phyloP scores from a whole-genome alignment of 805 yeast genomes.

The Ascoidea asiatica region DNA sequence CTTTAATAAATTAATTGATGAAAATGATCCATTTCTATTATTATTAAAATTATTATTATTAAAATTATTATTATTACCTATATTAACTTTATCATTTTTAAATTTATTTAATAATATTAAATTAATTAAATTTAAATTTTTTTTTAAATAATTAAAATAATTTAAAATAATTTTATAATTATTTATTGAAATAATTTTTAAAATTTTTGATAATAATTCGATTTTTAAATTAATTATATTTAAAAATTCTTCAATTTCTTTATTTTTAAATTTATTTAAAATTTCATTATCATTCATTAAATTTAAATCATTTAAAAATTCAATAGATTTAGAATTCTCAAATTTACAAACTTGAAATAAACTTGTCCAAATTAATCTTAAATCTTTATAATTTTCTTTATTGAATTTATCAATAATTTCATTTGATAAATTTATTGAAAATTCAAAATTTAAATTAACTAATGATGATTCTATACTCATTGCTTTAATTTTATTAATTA shows the following conservation, averaged over 20 bases:
- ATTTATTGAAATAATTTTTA: neutral
- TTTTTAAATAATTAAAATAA: too few species aligned
- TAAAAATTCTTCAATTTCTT: neutral
- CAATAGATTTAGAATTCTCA: conserved; percentile 1
- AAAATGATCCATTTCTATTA: neutral
- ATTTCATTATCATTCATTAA: neutral
- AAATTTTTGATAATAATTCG: neutral
- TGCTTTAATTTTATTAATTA: conserved; percentile 21
- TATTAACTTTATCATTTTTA: too few species aligned
- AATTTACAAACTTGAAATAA: conserved; percentile 32
- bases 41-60: too few species aligned
- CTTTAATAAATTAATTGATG: neutral
- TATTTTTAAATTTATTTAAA: too few species aligned
- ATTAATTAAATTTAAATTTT: too few species aligned
- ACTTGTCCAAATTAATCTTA: conserved; percentile 24
- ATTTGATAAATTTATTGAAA: conserved; percentile 23
- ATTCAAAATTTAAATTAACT: conserved; percentile 27
- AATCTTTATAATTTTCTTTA: conserved; percentile 4
- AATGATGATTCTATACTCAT: conserved; percentile 31
- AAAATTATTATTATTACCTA: too few species aligned
- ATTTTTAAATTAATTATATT: too few species aligned
- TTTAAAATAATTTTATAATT: too few species aligned
- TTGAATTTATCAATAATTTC: conserved; percentile 16
- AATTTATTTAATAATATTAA: too few species aligned
- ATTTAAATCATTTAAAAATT: neutral